A percentile compares a stretch with the other conserved stretches of the same genome.
Evolutionary conservation across 257 asterid genomes (phyloP).

Genomic region (Rehmannia glutinosa): DNA sequence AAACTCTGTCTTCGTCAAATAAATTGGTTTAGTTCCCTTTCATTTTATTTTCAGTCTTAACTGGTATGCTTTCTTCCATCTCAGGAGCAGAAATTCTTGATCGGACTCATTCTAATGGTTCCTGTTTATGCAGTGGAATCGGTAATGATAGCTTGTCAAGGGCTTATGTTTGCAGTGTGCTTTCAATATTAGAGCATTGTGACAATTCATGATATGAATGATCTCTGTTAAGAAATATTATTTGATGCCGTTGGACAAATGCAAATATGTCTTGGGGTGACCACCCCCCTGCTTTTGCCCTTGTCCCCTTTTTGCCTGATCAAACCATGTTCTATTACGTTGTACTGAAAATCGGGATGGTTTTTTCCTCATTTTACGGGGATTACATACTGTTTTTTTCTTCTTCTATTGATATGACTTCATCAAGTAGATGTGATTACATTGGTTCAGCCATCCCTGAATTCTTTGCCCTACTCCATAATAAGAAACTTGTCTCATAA

Average conservation of each 20-base stretch:
- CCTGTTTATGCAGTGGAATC: conserved; percentile 99
- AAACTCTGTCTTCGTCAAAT: not conserved
- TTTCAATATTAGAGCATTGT: not conserved
- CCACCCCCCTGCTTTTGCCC: not conserved
- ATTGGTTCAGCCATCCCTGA: not conserved
- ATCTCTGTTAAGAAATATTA: not conserved
- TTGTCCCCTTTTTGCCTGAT: not conserved
- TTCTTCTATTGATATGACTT: conserved; percentile 1
- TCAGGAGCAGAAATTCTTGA: conserved; percentile 96
- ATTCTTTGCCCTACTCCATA: not conserved
- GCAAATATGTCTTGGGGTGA: not conserved
- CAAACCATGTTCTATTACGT: not conserved
- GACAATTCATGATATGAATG: not conserved
- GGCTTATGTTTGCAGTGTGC: conserved; percentile 12
- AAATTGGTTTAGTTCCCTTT: not conserved
- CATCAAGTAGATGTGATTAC: not conserved
- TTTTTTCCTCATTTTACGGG: not conserved
- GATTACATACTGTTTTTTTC: not conserved
- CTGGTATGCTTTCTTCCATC: conserved; percentile 18
- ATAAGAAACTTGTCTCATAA: not conserved
- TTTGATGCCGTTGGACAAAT: conserved; percentile 2
- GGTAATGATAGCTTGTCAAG: conserved; percentile 38
- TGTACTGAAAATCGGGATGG: not conserved
- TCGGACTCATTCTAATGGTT: conserved; percentile 93
- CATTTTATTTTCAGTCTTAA: conserved; percentile 11